Evolutionary conservation across 2,329 filamentous ascomycete genomes (phyloP).

Genomic region (Cryphonectria parasitica): DNA sequence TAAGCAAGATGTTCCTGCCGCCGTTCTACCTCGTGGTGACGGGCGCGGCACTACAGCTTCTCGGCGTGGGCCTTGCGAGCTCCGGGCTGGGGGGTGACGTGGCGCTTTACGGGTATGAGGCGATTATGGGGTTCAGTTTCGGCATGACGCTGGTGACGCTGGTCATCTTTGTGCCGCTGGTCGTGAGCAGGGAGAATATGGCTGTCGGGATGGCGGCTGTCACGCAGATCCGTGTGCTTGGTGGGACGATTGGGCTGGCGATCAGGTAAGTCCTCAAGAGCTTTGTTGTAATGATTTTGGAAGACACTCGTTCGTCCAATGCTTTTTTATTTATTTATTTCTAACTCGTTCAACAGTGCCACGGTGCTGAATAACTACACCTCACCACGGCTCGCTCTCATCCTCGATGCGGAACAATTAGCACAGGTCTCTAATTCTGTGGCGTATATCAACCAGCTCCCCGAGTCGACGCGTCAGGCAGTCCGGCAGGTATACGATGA

Average conservation of each 20-base stretch:
- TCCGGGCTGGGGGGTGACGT: slow-evolving; percentile 30
- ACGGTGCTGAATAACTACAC: slow-evolving; percentile 32
- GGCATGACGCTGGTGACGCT: slow-evolving; percentile 40
- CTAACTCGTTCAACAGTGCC: slow-evolving; percentile 22
- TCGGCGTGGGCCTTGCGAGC: slow-evolving; percentile 41
- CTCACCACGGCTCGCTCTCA: slow-evolving; percentile 21
- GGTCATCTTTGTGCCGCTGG: slow-evolving; percentile 38
- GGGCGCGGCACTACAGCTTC: slow-evolving; percentile 37
- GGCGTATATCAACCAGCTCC: slow-evolving; percentile 31
- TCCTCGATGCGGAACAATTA: slow-evolving; percentile 30
- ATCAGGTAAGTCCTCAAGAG: neutral
- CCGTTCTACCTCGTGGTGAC: slow-evolving; percentile 39
- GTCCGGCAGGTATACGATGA: slow-evolving; percentile 32
- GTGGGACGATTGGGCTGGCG: slow-evolving; percentile 5
- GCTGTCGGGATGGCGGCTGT: slow-evolving; percentile 42
- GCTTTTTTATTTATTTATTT: too few relatives aligned
- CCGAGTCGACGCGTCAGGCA: slow-evolving; percentile 30
- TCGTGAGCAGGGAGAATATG: slow-evolving; percentile 38
- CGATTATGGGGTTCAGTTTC: slow-evolving; percentile 43
- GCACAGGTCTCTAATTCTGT: slow-evolving; percentile 32
- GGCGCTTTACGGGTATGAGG: slow-evolving; percentile 41
- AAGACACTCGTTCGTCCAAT: too few relatives aligned
- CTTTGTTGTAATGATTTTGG: neutral
- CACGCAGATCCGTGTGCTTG: slow-evolving; percentile 43
- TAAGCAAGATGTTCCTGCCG: slow-evolving; percentile 35